Conservation (phyloP, 306 rosid species). For the Vicia faba region DNA sequence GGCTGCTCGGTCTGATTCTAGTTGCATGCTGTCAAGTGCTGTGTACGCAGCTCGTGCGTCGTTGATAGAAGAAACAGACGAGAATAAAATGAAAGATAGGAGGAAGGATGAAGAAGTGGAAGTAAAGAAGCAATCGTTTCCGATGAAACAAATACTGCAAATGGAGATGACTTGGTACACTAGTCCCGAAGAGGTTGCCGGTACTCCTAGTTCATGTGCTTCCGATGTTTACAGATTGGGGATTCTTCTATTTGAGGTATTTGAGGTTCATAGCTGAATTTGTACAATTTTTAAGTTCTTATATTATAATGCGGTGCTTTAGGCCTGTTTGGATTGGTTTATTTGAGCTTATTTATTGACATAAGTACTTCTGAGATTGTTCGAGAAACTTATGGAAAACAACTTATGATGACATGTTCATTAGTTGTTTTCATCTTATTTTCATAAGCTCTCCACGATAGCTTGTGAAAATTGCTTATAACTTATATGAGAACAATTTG, state of each 20-base stretch:
- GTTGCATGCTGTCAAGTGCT: constrained; percentile 85
- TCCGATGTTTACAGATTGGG: constrained; percentile 88
- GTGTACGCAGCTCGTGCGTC: constrained; percentile 66
- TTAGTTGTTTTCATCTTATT: neutral
- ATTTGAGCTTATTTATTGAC: neutral
- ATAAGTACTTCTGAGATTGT: neutral
- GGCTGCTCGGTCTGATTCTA: constrained; percentile 66
- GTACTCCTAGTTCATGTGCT: constrained; percentile 69
- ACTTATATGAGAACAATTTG: neutral
- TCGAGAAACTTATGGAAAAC: neutral
- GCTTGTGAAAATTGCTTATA: neutral
- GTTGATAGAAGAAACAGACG: constrained; percentile 67
- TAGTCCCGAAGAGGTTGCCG: constrained; percentile 84
- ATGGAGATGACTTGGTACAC: constrained; percentile 91
- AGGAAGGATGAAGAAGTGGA: constrained; percentile 63
- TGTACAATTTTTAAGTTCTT: constrained; percentile 25
- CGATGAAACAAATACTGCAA: constrained; percentile 82
- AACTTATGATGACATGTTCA: neutral
- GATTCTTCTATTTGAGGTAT: constrained; percentile 97
- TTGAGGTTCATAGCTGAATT: constrained; percentile 63
- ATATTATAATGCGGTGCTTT: constrained; percentile 32
- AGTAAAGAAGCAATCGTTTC: constrained; percentile 77
- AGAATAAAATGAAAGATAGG: constrained; percentile 60
- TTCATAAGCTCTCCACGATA: neutral
- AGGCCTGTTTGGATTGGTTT: neutral